Conservation (phyloP, 106 monocot genomes). For the Hemerocallis citrina region DNA sequence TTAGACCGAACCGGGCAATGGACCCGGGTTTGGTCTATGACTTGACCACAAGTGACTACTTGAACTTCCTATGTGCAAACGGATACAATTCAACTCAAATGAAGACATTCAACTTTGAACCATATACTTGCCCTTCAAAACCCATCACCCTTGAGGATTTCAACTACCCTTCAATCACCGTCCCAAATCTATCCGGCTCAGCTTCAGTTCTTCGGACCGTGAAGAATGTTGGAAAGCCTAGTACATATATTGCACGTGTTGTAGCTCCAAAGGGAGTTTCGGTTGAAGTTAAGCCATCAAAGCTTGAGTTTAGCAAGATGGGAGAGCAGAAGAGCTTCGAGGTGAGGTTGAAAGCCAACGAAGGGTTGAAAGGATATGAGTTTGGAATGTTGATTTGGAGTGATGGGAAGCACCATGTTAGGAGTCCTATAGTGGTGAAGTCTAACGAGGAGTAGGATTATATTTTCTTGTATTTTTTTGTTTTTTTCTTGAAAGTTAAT, state of each 20-base stretch:
- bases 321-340: conserved; percentile 12
- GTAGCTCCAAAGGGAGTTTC: background rate
- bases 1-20: conserved; percentile 13
- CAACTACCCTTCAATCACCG: conserved; percentile 14
- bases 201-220: background rate
- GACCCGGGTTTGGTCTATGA: conserved; percentile 18
- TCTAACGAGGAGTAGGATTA: background rate
- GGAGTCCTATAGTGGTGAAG: conserved; percentile 12
- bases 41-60: conserved; percentile 7
- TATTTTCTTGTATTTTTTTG: background rate
- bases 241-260: background rate
- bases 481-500: background rate
- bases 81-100: conserved; percentile 14
- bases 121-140: conserved; percentile 1
- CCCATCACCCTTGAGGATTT: conserved; percentile 1
- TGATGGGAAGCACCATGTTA: conserved; percentile 10
- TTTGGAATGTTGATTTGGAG: conserved; percentile 8
- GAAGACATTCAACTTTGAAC: background rate
- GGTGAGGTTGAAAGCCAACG: background rate
- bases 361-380: background rate
- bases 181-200: background rate
- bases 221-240: conserved; percentile 10
- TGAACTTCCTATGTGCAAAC: conserved; percentile 12
- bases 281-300: conserved; percentile 2
- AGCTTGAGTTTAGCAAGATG: background rate